These are phyloP conservation scores for Cladophialophora immunda DNA, from an alignment of 2,329 filamentous ascomycete species.

Conservation along the genomic window DNA sequence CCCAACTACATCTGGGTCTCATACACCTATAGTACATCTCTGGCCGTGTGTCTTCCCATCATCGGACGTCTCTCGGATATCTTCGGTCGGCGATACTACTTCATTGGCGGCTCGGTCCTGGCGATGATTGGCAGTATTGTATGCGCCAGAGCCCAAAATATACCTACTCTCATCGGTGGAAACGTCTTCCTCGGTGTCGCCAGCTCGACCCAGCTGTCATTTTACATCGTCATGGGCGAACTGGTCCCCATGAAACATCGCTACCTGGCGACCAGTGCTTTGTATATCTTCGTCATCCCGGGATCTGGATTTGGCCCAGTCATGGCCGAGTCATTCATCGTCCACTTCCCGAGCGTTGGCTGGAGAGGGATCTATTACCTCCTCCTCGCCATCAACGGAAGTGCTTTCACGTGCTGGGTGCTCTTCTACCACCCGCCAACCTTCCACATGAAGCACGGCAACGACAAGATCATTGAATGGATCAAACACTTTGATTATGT, in stretches of 20 bases:
- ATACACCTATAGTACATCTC: constrained; percentile 42
- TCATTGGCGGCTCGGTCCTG: constrained; percentile 44
- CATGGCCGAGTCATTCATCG: neutral
- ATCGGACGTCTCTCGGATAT: constrained; percentile 48
- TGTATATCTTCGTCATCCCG: neutral
- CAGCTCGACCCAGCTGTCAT: neutral
- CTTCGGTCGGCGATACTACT: constrained; percentile 48
- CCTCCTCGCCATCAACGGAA: constrained; percentile 6
- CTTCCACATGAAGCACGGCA: constrained; percentile 13
- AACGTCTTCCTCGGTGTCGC: neutral
- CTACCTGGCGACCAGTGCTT: neutral
- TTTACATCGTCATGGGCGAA: neutral
- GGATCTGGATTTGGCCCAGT: constrained; percentile 1
- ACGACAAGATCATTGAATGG: neutral
- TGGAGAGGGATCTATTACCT: constrained; percentile 18
- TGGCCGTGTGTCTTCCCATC: constrained; percentile 43
- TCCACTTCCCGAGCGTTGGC: constrained; percentile 14
- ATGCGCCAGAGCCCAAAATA: constrained; percentile 47
- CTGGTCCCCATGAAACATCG: constrained; percentile 11
- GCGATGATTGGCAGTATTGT: constrained; percentile 50
- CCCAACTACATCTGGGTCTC: constrained; percentile 44
- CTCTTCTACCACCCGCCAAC: constrained; percentile 13
- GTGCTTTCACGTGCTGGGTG: neutral
- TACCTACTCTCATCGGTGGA: constrained; percentile 47
- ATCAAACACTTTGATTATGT: constrained; percentile 51